These are phyloP conservation scores for Fusarium chlamydosporum DNA, from an alignment of 2,329 filamentous ascomycete genomes.

Conservation along the genomic window DNA sequence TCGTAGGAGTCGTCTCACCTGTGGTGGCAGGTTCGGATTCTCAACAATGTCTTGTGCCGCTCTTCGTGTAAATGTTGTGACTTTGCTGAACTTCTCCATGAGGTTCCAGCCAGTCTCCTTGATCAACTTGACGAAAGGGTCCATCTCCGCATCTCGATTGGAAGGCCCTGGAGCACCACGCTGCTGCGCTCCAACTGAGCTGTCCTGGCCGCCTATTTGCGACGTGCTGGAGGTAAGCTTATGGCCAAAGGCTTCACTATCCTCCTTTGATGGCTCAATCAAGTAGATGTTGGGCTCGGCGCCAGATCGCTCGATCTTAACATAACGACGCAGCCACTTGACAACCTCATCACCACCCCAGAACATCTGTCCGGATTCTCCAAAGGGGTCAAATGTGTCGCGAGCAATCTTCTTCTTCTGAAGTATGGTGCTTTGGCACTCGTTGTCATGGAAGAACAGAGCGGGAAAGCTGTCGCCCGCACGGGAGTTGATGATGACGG, in stretches of 20 bases:
- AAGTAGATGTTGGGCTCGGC: slow-evolving; percentile 93
- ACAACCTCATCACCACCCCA: slow-evolving; percentile 98
- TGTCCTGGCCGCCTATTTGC: slow-evolving; percentile 52
- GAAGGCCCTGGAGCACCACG: slow-evolving; percentile 57
- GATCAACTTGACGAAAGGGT: slow-evolving; percentile 91
- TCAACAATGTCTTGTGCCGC: slow-evolving; percentile 94
- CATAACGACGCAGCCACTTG: slow-evolving; percentile 88
- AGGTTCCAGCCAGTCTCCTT: slow-evolving; percentile 98
- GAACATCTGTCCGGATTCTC: slow-evolving; percentile 87
- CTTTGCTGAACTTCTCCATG: slow-evolving; percentile 95
- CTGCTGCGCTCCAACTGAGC: slow-evolving; percentile 49
- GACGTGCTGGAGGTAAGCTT: slow-evolving; percentile 63
- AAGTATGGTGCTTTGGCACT: slow-evolving; percentile 94
- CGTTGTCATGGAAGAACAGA: slow-evolving; percentile 96
- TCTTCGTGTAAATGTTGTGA: slow-evolving; percentile 93
- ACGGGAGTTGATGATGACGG: slow-evolving; percentile 90
- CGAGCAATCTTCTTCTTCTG: slow-evolving; percentile 89
- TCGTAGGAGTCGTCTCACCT: slow-evolving; percentile 84
- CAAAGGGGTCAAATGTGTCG: slow-evolving; percentile 92
- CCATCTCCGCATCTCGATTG: slow-evolving; percentile 80
- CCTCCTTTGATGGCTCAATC: slow-evolving; percentile 87
- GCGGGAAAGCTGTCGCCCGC: slow-evolving; percentile 95
- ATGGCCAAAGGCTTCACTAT: slow-evolving; percentile 83
- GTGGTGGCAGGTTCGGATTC: slow-evolving; percentile 90
- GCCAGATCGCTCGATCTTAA: slow-evolving; percentile 83